Evolutionary conservation across 805 yeast genomes (phyloP).

Genomic region (Candida fluviatilis): DNA sequence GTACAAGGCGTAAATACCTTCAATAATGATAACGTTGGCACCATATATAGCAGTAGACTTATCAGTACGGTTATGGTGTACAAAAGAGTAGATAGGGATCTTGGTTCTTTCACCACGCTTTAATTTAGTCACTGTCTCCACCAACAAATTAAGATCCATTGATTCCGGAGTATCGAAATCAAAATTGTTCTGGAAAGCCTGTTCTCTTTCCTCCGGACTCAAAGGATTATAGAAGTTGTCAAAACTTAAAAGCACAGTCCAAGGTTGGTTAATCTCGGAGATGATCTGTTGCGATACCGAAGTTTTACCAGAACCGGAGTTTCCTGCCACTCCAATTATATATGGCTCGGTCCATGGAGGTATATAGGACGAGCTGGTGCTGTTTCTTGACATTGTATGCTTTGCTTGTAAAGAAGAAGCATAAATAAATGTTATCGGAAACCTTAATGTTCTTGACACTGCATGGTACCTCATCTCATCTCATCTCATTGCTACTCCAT

Average conservation of each 20-base stretch:
- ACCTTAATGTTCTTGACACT: no score
- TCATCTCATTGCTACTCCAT: background rate
- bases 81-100: slow-evolving; percentile 55
- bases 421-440: no score
- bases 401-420: background rate
- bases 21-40: slow-evolving; percentile 88
- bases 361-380: slow-evolving; percentile 19
- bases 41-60: slow-evolving; percentile 80
- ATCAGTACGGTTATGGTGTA: slow-evolving; percentile 62
- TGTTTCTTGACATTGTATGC: background rate
- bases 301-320: slow-evolving; percentile 83
- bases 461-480: slow-evolving; percentile 1
- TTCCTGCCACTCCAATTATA: slow-evolving; percentile 47
- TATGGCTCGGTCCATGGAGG: slow-evolving; percentile 44
- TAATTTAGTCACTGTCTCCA: slow-evolving; percentile 57
- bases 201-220: slow-evolving; percentile 50
- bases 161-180: slow-evolving; percentile 91
- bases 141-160: slow-evolving; percentile 70
- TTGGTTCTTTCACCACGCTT: slow-evolving; percentile 57
- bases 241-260: slow-evolving; percentile 86
- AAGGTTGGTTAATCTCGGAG: slow-evolving; percentile 75
- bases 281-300: slow-evolving; percentile 83
- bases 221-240: slow-evolving; percentile 90
- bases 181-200: slow-evolving; percentile 66
- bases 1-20: slow-evolving; percentile 83